These are phyloP conservation scores for Artemisia princeps DNA, from an alignment of 140 eudicot genomes.

Conservation along the genomic window DNA sequence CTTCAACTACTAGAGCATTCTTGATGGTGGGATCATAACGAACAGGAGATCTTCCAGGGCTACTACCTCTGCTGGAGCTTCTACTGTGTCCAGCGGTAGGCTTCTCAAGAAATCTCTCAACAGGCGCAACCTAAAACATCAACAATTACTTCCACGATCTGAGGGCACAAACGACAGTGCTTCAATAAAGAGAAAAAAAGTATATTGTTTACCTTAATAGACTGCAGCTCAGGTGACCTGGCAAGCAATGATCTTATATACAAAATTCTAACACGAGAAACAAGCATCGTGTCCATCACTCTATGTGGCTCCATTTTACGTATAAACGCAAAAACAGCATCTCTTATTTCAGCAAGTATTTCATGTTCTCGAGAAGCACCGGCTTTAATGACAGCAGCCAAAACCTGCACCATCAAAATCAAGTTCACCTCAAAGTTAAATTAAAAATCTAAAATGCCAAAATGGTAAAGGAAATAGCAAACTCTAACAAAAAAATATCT, in stretches of 20 bases:
- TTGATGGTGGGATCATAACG: constrained; percentile 55
- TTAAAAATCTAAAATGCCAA: neutral
- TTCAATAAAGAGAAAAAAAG: too few species aligned
- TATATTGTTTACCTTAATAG: too few species aligned
- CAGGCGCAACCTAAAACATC: constrained; percentile 67
- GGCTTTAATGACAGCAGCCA: constrained; percentile 97
- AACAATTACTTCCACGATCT: constrained; percentile 18
- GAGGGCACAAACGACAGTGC: neutral
- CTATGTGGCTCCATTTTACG: constrained; percentile 42
- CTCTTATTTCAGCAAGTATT: constrained; percentile 94
- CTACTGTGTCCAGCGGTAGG: constrained; percentile 71
- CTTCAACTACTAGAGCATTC: constrained; percentile 50
- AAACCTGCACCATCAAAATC: constrained; percentile 54
- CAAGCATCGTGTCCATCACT: too few species aligned
- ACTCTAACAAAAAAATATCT: too few species aligned
- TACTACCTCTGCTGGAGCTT: constrained; percentile 91
- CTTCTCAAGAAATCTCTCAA: constrained; percentile 80
- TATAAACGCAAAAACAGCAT: constrained; percentile 81
- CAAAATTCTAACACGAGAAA: too few species aligned
- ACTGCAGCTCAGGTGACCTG: too few species aligned
- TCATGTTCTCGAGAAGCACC: constrained; percentile 99
- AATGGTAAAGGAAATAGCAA: neutral
- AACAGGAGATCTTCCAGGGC: constrained; percentile 89
- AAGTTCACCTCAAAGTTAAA: constrained; percentile 10
- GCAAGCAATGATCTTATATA: too few species aligned